Evolutionary conservation across 495 filamentous ascomycete species (phyloP), one percentile per base, ranked within the genome.

Genomic region (Daldinia decipiens): DNA sequence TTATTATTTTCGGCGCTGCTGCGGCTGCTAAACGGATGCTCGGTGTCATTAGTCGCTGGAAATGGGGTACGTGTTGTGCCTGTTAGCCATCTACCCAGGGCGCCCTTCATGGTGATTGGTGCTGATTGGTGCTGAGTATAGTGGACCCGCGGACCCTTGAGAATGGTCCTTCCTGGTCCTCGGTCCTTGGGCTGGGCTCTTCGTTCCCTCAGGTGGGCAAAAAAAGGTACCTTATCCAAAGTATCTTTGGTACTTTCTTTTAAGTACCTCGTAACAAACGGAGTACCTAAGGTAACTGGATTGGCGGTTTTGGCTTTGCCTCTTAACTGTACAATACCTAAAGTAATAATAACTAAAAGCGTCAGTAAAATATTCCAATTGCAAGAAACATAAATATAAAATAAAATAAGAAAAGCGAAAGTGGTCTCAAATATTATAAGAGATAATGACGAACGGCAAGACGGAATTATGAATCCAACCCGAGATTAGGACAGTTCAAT

Each of bases 21-120:
- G 71, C 71, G 71, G 71, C 71, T 74, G 71, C 66, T 67, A 70
- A 70, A 74, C 71, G 71, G 71, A 74, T 74, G 71, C 71, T 74
- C 71, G 71, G 71, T 74, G 71, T 74, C 71, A 74, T 74, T 74
- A 74, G 67, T 74, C 71, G 71, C 62, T 70, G 71, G 62, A 15
- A 63, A 74, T 70, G 71, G 71, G 67, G 71, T 74, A 70, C 71
- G 66, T 70, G 71, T 70, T 63, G 71, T 70, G 62, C 71, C 71
- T 74, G 67, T 71, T 71, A 77, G 75, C 75, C 70, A 77, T 71
- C 68, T 68, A 45, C 73, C 75, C 45, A 77, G 68, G 75, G 74
- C 61, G 53, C 62, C 63, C 62, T 68, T 76, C 75, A 76, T 77
- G 68, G 69, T 77, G 75, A 76, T 77, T 75, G 73, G 70, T 38